Base-by-base conservation (phyloP, 2,329 filamentous ascomycete species). In the Neopestalotiopsis rosae region DNA sequence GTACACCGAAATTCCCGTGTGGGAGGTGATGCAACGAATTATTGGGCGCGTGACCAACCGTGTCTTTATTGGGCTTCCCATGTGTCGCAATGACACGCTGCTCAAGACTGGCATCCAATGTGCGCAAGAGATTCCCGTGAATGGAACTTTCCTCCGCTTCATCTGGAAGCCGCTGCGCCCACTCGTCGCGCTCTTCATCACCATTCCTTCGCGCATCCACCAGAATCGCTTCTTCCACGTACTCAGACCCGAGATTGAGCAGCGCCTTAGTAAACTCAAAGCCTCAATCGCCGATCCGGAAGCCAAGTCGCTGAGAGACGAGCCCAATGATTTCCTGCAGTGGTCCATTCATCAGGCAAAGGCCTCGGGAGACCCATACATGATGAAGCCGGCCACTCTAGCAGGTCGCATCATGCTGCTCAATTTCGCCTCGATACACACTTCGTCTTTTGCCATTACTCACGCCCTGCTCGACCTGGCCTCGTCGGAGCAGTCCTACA, bases 391-490 rank as follows among this genome's bases (percentile, higher is more conserved):
- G 0, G 61, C 67, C 10, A 76, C 72, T 10, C 71, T 81, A 1
- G 75, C 76, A 3, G 72, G 70, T 24, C 77, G 78, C 5, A 69
- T 79, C 20, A 70, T 81, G 45, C 57, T 77, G 12, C 71, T 82
- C 61, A 80, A 79, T 67, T 78, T 82, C 61, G 79, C 78, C n/a
- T 75, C 81, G 7, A 80, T 84, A 12, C 80, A 82, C 69, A 82
- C 81, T 0, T 81, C 79, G 1, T 76, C 79, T 3, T 77, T 80
- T 59, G 71, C 77, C 20, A 68, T 70, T 1, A 70, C 69, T 4
- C 66, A 70, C 70, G 81, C 49, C 9, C 71, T 88, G 45, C 81
- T 82, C 45, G 84, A 88, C 68, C 76, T 88, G 1, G 79, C 77
- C 1, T 59, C 80, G 76, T 30, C 82, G 5, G 32, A 61, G 24